Base-by-base conservation (phyloP, 129 eudicot species). In the Pseudognaphalium luteoalbum region DNA sequence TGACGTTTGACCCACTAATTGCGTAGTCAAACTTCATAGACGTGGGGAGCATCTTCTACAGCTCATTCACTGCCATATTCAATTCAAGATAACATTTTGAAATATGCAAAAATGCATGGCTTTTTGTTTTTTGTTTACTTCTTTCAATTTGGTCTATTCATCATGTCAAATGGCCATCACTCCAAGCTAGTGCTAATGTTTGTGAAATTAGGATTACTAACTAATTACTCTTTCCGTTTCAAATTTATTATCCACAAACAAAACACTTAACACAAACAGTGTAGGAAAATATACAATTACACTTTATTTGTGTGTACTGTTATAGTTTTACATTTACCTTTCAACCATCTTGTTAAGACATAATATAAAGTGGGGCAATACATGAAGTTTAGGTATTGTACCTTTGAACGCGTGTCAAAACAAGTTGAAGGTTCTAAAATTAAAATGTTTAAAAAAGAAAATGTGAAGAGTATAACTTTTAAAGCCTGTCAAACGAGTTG, bases 1-100 rank as follows among this genome's bases (percentile, higher is more conserved):
- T 77, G 78, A 77, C 60, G 58, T 56, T 84, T 84, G 88, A 85
- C 85, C 85, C 83, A 85, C 82, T 81, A 77, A 74, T 85, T 78
- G 77, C 66, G 81, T 74, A 83, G 88, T 81, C 88, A 85, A 77
- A 72, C 57, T 50, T 73, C 16, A 69, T 21, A 60, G 60, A 78
- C 56, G 39, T 60, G 76, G 56, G 80, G 84, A 51, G 84, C 84
- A 80, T 80, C 80, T 74, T 83, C 81, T 78, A 75, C 88, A 85
- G 85, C 88, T 78, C 81, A 81, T 72, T 74, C 73, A 84, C 67
- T 47, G 64, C 58, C 70, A 65, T 73, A 56, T 85, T 60, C 72
- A 74, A 62, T 81, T 85, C 73, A 66, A 66, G 85, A 77, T 76
- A 72, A 57, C 69, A 22, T 82, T 71, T 62, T 72, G 71, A 68